These are phyloP conservation scores for Thelephora terrestris DNA, from an alignment of 1,284 basidiomycete species.

Conservation along the genomic window DNA sequence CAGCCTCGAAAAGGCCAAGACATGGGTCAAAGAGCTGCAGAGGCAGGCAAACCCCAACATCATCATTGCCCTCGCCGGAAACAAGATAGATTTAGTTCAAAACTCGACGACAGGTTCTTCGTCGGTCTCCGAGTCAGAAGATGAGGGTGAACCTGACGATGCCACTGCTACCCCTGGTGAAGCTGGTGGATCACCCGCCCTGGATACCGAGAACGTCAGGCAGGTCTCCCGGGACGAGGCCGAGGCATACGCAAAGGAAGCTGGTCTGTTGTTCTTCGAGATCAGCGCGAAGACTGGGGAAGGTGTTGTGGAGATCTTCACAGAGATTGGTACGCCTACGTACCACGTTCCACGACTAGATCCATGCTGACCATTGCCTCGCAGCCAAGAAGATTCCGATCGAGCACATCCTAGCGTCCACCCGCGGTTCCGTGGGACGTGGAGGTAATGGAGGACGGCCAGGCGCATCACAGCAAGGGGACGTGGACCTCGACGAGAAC, in stretches of 20 bases:
- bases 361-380: conserved; percentile 10
- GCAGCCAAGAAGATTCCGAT: conserved; percentile 94
- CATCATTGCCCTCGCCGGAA: conserved; percentile 93
- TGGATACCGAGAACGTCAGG: conserved; percentile 57
- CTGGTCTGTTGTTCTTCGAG: conserved; percentile 92
- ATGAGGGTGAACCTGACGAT: conserved; percentile 78
- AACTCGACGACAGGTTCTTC: conserved; percentile 47
- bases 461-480: conserved; percentile 40
- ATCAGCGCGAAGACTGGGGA: conserved; percentile 98
- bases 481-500: conserved; percentile 70
- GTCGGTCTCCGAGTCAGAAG: conserved; percentile 40
- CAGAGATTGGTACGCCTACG: conserved; percentile 78
- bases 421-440: conserved; percentile 51
- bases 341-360: neutral
- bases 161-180: conserved; percentile 80
- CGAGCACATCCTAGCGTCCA: conserved; percentile 81
- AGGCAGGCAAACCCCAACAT: conserved; percentile 99
- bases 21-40: conserved; percentile 99
- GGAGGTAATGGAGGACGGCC: conserved; percentile 48
- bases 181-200: conserved; percentile 30
- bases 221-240: conserved; percentile 93
- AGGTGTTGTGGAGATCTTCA: conserved; percentile 95
- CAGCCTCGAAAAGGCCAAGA: conserved; percentile 98
- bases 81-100: conserved; percentile 92
- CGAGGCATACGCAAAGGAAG: conserved; percentile 91